These are phyloP conservation scores for Kitagawia praeruptora DNA, from an alignment of 129 eudicot species.

Conservation along the genomic window DNA sequence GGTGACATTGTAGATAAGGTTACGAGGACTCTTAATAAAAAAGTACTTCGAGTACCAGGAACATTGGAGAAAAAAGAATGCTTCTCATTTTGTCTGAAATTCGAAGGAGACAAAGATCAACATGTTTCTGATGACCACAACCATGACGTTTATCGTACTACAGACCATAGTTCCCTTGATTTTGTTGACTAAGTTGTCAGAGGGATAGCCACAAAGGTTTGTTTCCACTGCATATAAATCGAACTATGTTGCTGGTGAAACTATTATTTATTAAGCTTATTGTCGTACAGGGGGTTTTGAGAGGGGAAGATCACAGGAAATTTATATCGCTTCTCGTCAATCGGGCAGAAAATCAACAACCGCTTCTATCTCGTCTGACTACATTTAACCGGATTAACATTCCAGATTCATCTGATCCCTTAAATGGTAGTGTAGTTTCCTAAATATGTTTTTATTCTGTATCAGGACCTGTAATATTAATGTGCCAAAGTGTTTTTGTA, in stretches of 20 bases:
- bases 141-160: constrained; percentile 29
- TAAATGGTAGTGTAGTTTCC: constrained; percentile 43
- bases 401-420: constrained; percentile 57
- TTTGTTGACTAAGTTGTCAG: constrained; percentile 43
- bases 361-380: constrained; percentile 66
- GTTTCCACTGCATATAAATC: neutral
- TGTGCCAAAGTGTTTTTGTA: neutral
- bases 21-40: constrained; percentile 26
- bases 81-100: constrained; percentile 46
- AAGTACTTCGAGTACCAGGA: constrained; percentile 73
- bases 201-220: constrained; percentile 75
- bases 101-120: constrained; percentile 41
- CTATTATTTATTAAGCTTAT: neutral
- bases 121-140: constrained; percentile 22
- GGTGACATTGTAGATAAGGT: constrained; percentile 34
- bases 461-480: neutral
- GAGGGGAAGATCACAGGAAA: neutral
- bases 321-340: neutral
- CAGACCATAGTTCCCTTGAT: constrained; percentile 53
- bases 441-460: neutral
- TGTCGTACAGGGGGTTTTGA: constrained; percentile 22
- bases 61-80: constrained; percentile 49
- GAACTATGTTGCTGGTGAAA: neutral
- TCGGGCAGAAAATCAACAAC: constrained; percentile 54
- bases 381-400: constrained; percentile 72